Conservation (phyloP, 805 yeast genomes). For the Candida maris region DNA sequence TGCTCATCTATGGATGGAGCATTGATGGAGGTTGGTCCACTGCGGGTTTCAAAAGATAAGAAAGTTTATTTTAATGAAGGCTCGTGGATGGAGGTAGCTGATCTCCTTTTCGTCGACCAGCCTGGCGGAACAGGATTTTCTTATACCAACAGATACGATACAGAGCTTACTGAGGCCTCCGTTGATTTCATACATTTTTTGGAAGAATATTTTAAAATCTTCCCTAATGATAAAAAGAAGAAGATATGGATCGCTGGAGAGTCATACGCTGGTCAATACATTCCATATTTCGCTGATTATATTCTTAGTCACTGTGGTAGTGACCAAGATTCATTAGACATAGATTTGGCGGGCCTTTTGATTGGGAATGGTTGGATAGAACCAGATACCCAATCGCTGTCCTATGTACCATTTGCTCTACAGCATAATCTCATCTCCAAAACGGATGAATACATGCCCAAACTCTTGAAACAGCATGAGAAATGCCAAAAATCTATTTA, state of each 20-base stretch:
- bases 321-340: slow-evolving; percentile 18
- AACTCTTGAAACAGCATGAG: slow-evolving; percentile 49
- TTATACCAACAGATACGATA: slow-evolving; percentile 50
- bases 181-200: slow-evolving; percentile 63
- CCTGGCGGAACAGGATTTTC: slow-evolving; percentile 95
- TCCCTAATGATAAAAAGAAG: slow-evolving; percentile 65
- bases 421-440: slow-evolving; percentile 52
- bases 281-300: slow-evolving; percentile 78
- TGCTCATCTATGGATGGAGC: slow-evolving; percentile 99
- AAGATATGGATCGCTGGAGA: slow-evolving; percentile 87
- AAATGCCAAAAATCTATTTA: slow-evolving; percentile 55
- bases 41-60: slow-evolving; percentile 47
- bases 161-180: slow-evolving; percentile 55
- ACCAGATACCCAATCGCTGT: slow-evolving; percentile 78
- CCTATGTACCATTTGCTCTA: slow-evolving; percentile 69
- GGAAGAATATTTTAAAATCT: slow-evolving; percentile 58
- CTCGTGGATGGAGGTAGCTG: slow-evolving; percentile 79
- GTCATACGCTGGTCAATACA: slow-evolving; percentile 95
- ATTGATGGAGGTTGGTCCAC: slow-evolving; percentile 86
- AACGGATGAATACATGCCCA: slow-evolving; percentile 36
- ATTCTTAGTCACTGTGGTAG: slow-evolving; percentile 45
- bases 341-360: slow-evolving; percentile 60
- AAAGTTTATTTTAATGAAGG: slow-evolving; percentile 57
- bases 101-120: slow-evolving; percentile 85
- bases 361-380: slow-evolving; percentile 96